Conservation (phyloP, 805 yeast species). For the Nakazawaea pomicola region DNA sequence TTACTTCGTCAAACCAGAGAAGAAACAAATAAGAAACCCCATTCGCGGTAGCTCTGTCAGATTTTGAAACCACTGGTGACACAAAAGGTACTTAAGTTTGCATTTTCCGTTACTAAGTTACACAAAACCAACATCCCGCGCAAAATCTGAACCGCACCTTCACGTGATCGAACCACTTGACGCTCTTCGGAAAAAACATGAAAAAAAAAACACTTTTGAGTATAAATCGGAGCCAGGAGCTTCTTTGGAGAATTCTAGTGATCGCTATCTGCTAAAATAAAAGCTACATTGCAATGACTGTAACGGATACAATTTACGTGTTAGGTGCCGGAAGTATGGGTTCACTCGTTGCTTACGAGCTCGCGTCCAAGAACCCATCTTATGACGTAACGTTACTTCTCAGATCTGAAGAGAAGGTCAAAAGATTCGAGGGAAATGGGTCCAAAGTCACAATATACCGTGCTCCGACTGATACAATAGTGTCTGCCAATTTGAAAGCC, state of each 20-base stretch:
- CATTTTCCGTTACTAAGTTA: too few relatives aligned
- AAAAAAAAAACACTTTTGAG: neutral
- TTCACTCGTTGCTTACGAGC: conserved; percentile 41
- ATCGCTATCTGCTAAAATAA: neutral
- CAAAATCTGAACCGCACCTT: too few relatives aligned
- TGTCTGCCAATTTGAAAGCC: conserved; percentile 17
- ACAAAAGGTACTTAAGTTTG: too few relatives aligned
- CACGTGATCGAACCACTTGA: too few relatives aligned
- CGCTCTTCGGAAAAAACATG: too few relatives aligned
- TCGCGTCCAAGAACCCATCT: conserved; percentile 35
- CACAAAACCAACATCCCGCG: too few relatives aligned
- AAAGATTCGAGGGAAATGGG: conserved; percentile 34
- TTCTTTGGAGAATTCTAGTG: too few relatives aligned
- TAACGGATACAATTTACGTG: conserved; percentile 19
- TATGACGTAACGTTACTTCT: conserved; percentile 34
- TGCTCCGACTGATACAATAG: conserved; percentile 14
- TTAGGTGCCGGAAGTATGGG: conserved; percentile 56
- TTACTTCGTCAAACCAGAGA: too few relatives aligned
- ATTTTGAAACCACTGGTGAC: too few relatives aligned
- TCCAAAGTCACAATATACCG: conserved; percentile 29
- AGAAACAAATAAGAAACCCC: too few relatives aligned
- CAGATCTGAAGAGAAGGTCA: conserved; percentile 34
- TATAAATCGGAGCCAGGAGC: neutral
- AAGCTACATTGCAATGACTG: neutral
- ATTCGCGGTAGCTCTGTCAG: too few relatives aligned